Evolutionary conservation across 1,284 basidiomycete species (phyloP), one percentile per base, ranked within the genome.

Genomic region (Ceratobasidium sp.): DNA sequence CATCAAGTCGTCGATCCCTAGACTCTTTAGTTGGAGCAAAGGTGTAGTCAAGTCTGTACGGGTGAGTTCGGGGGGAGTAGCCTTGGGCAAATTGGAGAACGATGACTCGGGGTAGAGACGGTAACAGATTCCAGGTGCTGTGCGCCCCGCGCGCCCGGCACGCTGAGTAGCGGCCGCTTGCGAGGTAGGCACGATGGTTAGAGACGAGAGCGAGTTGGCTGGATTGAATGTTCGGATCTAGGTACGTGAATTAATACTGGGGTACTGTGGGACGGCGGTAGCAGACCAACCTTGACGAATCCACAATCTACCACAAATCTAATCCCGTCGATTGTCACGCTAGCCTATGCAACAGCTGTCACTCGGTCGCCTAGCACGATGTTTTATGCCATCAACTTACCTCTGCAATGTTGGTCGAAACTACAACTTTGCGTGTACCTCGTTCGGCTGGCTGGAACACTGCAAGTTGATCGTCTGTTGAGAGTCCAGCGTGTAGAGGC

Each of bases 371-470:
- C 7, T 15, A 31, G 15, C 34, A 34, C 35, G 25, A 34, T 34
- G 35, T 7, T 29, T 12, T 6, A 31, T 17, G 32, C 10, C 15
- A 22, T 5, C 13, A 8, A 70, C 80, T 34, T 73, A 89, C 93
- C 80, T 99, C 97, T 17, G 97, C 96, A 58, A 98, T 96, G 77
- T 99, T 99, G 0, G 97, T 99, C 0, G 94, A 86, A 29, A 98
- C 85, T 57, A 99, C 89, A 58, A 97, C 88, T 78, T 99, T 99
- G 65, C 97, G 86, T 2, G 84, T 86, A 54, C 91, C 90, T 38
- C 83, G 80, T 20, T 89, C 87, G 17, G 92, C 80, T 0, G 89
- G 85, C 70, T 90, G 86, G 74, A 99, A 98, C 10, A 96, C 90
- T 60, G 84, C 83, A 31, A 92, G 82, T 75, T 99, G 96, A 75